phyloP scores from a whole-genome alignment of 176 grass and related monocot genomes.

The Aegilops bicornis region DNA sequence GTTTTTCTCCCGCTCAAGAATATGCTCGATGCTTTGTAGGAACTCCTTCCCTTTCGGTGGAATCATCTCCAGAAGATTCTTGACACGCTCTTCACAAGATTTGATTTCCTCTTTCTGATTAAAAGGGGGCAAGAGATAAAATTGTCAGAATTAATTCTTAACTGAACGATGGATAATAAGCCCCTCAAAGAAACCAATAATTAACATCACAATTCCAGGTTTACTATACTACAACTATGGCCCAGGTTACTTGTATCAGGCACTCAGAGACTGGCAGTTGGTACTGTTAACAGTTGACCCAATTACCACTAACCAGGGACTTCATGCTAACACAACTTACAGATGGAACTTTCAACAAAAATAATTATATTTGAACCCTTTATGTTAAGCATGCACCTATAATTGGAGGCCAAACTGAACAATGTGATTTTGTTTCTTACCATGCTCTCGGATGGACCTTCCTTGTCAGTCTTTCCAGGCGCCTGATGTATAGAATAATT shows the following conservation, averaged over 20 bases:
- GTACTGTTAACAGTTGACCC: constrained; percentile 12
- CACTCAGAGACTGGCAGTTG: not conserved
- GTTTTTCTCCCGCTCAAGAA: constrained; percentile 96
- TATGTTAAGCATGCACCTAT: not conserved
- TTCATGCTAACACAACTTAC: not conserved
- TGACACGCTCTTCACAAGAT: constrained; percentile 86
- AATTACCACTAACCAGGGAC: not conserved
- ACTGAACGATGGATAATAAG: not conserved
- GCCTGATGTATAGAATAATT: constrained; percentile 46
- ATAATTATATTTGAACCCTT: not conserved
- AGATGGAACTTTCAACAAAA: not conserved
- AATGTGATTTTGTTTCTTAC: constrained; percentile 49
- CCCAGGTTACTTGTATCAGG: constrained; percentile 14
- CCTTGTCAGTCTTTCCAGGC: constrained; percentile 98
- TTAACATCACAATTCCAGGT: not conserved
- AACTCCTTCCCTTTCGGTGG: constrained; percentile 96
- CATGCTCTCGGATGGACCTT: constrained; percentile 69
- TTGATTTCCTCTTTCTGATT: constrained; percentile 96
- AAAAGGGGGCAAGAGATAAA: not conserved
- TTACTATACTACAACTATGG: constrained; percentile 5
- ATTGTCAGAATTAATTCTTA: not conserved
- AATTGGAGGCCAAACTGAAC: not conserved
- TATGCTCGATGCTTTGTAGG: constrained; percentile 93
- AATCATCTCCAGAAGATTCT: constrained; percentile 90
- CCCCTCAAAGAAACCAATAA: not conserved